A percentile compares a stretch with the other conserved stretches of the same genome.
Evolutionary conservation across 1,139 yeast species (phyloP).

Genomic region (Geotrichum cucujoidarum): DNA sequence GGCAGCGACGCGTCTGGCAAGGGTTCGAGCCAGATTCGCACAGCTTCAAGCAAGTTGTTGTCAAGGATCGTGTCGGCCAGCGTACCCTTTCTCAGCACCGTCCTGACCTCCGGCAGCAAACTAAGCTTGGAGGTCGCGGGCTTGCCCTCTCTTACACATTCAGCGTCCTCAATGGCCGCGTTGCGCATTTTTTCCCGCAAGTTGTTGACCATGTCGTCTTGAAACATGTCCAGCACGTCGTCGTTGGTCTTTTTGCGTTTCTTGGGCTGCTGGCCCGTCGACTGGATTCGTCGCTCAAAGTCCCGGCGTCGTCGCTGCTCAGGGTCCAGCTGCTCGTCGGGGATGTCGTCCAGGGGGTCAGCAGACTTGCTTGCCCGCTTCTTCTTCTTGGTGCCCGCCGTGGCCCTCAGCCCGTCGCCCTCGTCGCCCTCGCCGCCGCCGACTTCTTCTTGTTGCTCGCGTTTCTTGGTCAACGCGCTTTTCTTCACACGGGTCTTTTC

Average conservation of each 20-base stretch:
- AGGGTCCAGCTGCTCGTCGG: slow-evolving; percentile 38
- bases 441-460: slow-evolving; percentile 34
- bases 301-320: slow-evolving; percentile 60
- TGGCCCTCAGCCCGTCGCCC: slow-evolving; percentile 7
- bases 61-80: slow-evolving; percentile 87
- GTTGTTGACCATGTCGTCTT: slow-evolving; percentile 80
- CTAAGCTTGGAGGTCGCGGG: slow-evolving; percentile 86
- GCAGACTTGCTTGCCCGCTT: slow-evolving; percentile 23
- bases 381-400: slow-evolving; percentile 11
- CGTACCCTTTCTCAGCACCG: slow-evolving; percentile 72
- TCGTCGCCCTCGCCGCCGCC: slow-evolving; percentile 18
- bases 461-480: slow-evolving; percentile 27
- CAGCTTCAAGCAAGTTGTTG: slow-evolving; percentile 88
- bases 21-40: slow-evolving; percentile 96
- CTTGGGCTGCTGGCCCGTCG: slow-evolving; percentile 59
- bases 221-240: slow-evolving; percentile 89
- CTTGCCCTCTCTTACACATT: slow-evolving; percentile 56
- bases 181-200: slow-evolving; percentile 87
- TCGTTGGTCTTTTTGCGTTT: slow-evolving; percentile 61
- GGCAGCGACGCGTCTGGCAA: slow-evolving; percentile 97
- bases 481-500: slow-evolving; percentile 23
- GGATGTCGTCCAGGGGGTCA: slow-evolving; percentile 31
- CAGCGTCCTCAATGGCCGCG: slow-evolving; percentile 89
- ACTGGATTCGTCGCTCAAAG: slow-evolving; percentile 75
- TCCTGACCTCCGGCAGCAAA: slow-evolving; percentile 72